Conservation (phyloP, 2,329 filamentous ascomycete genomes). For the Rhynchosporium graminicola region DNA sequence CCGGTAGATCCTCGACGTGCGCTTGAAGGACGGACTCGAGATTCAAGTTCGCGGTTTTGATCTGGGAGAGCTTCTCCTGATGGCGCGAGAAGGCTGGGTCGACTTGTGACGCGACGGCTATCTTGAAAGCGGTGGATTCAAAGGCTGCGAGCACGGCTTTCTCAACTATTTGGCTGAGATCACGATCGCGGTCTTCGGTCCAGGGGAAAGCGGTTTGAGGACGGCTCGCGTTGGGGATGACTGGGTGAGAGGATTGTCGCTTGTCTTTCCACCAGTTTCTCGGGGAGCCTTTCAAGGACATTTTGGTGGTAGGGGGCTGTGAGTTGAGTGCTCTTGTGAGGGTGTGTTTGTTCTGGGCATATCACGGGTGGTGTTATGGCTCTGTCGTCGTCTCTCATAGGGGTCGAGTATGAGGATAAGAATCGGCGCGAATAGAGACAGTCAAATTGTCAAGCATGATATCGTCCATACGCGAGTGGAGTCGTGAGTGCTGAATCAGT, state of each 20-base stretch:
- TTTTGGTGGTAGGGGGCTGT: not conserved
- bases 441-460: slow-evolving; percentile 2
- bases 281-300: slow-evolving; percentile 25
- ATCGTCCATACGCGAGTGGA: not conserved
- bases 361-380: not conserved
- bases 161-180: slow-evolving; percentile 28
- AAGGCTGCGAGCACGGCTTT: slow-evolving; percentile 29
- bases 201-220: slow-evolving; percentile 24
- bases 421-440: not conserved
- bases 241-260: slow-evolving; percentile 25
- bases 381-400: too few species aligned
- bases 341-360: not conserved
- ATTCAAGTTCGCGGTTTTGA: slow-evolving; percentile 31
- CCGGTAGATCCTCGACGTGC: slow-evolving; percentile 23
- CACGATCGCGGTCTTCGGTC: slow-evolving; percentile 22
- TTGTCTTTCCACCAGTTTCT: slow-evolving; percentile 32
- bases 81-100: slow-evolving; percentile 29
- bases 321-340: not conserved
- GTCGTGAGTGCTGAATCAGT: not conserved
- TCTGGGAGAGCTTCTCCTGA: slow-evolving; percentile 31
- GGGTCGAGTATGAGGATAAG: not conserved
- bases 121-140: slow-evolving; percentile 29
- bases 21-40: slow-evolving; percentile 28
- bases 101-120: slow-evolving; percentile 30
- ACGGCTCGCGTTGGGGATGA: slow-evolving; percentile 16